A percentile compares a stretch with the other conserved stretches of the same genome.
Evolutionary conservation across 768 basidiomycete species (phyloP).

Genomic region (Phanerodontia chrysosporium): DNA sequence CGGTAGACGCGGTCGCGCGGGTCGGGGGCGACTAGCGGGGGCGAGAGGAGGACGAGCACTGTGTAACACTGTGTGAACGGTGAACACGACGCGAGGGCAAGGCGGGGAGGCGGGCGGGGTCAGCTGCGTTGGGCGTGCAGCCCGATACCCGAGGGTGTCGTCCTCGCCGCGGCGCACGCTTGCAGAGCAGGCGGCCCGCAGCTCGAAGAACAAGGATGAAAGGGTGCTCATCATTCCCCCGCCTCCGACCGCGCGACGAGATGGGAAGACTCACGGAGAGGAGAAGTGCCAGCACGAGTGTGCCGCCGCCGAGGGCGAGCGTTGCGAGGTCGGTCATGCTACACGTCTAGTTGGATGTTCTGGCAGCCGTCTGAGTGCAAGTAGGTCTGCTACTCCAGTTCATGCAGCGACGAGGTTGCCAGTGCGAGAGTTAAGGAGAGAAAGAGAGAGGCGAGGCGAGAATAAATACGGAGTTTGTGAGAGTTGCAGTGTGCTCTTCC

Average conservation of each 20-base stretch:
- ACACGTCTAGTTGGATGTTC: not conserved
- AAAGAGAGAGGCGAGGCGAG: no score
- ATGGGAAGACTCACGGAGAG: constrained; percentile 21
- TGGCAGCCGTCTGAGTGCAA: no score
- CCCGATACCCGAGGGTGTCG: constrained; percentile 58
- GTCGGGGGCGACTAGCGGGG: constrained; percentile 55
- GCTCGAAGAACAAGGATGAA: constrained; percentile 97
- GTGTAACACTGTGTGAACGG: constrained; percentile 54
- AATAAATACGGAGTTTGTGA: no score
- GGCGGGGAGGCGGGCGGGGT: constrained; percentile 22
- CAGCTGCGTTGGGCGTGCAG: constrained; percentile 19
- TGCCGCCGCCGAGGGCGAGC: not conserved
- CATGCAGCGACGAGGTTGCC: not conserved
- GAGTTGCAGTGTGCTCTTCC: no score
- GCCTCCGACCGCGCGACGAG: not conserved
- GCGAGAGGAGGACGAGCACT: constrained; percentile 71
- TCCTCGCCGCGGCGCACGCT: constrained; percentile 58
- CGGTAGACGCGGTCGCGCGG: constrained; percentile 70
- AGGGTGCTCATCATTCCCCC: constrained; percentile 51
- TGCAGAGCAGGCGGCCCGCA: constrained; percentile 41
- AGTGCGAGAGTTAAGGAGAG: no score
- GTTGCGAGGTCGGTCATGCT: not conserved
- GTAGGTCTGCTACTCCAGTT: not conserved
- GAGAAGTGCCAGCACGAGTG: constrained; percentile 17
- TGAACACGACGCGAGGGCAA: constrained; percentile 8